A percentile compares a stretch with the other conserved stretches of the same genome.
phyloP scores from a whole-genome alignment of 306 rosid genomes.

The Medicago lupulina region DNA sequence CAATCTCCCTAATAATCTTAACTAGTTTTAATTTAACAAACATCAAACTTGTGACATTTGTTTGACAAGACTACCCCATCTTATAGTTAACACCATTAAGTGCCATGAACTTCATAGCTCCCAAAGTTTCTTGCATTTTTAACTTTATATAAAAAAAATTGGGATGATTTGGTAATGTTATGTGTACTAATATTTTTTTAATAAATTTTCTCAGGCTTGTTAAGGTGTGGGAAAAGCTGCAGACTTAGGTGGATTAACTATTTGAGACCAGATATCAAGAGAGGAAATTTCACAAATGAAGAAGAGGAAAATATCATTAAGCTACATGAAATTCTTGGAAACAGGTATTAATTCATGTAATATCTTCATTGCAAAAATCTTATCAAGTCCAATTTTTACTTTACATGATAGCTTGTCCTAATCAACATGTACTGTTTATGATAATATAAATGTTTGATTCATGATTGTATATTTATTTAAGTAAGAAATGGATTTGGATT shows the following conservation, averaged over 20 bases:
- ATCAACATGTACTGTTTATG: not conserved
- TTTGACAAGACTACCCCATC: not conserved
- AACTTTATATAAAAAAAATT: not conserved
- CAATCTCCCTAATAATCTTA: too few species aligned
- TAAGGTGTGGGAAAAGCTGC: constrained; percentile 97
- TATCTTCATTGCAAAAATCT: not conserved
- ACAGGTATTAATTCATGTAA: constrained; percentile 57
- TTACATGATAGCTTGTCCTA: constrained; percentile 19
- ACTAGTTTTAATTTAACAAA: too few species aligned
- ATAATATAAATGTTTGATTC: constrained; percentile 1
- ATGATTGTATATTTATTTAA: constrained; percentile 4
- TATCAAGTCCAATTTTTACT: constrained; percentile 12
- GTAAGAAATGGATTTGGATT: constrained; percentile 21
- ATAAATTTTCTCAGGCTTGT: constrained; percentile 55
- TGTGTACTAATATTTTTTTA: not conserved
- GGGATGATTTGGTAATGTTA: constrained; percentile 10
- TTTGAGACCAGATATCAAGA: constrained; percentile 84
- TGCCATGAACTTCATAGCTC: not conserved
- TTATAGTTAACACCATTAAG: too few species aligned
- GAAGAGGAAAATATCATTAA: constrained; percentile 78
- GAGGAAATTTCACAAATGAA: constrained; percentile 87
- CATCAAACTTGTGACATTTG: not conserved
- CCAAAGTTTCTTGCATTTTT: not conserved
- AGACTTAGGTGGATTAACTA: constrained; percentile 91
- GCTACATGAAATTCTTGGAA: constrained; percentile 76